A percentile compares a stretch with the other conserved stretches of the same genome.
Evolutionary conservation across 2,329 filamentous ascomycete genomes (phyloP).

Genomic region (Tolypocladium ovalisporum): DNA sequence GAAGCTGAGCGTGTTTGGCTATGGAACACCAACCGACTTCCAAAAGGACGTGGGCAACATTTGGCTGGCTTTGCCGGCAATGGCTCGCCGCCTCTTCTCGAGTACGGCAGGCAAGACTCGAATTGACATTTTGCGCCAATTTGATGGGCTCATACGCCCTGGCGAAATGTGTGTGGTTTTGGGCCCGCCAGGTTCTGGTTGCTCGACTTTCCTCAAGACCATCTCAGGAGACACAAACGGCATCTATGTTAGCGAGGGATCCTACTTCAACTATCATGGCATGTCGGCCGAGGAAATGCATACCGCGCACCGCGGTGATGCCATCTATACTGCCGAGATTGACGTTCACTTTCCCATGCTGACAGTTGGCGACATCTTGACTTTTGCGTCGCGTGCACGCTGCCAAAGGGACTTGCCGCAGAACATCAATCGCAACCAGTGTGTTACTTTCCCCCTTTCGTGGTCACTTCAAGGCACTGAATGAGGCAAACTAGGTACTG

Average conservation of each 20-base stretch:
- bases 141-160: not conserved
- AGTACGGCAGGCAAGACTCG: not conserved
- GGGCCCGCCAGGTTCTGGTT: not conserved
- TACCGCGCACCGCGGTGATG: slow-evolving; percentile 36
- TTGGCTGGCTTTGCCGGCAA: not conserved
- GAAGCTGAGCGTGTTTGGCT: not conserved
- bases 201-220: not conserved
- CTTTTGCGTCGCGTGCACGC: slow-evolving; percentile 52
- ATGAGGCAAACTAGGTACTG: not conserved
- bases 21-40: not conserved
- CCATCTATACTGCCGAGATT: slow-evolving; percentile 67
- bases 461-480: not conserved
- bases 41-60: not conserved
- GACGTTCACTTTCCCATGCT: slow-evolving; percentile 65
- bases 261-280: slow-evolving; percentile 1
- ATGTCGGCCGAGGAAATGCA: not conserved
- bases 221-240: not conserved
- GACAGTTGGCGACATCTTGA: slow-evolving; percentile 60
- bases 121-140: not conserved
- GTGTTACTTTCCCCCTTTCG: not conserved
- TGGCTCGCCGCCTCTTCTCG: not conserved
- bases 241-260: not conserved
- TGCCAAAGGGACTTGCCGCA: not conserved
- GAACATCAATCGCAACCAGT: not conserved
- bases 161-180: not conserved